Conservation (phyloP, 331 rosid genomes). For the Malus hybrid region DNA sequence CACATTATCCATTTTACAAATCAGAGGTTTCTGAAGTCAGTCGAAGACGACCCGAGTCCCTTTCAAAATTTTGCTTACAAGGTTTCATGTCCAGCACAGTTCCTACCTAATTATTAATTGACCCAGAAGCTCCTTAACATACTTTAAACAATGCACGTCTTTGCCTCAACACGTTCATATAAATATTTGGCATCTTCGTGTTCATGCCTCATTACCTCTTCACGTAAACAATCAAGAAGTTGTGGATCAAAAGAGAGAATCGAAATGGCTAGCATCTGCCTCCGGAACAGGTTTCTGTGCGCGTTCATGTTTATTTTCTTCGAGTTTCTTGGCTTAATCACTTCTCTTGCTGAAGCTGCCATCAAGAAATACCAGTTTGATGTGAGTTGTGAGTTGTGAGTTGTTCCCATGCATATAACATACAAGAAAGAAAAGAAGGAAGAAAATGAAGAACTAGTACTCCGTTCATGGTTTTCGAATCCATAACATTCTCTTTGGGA, state of each 20-base stretch:
- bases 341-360: slow-evolving; percentile 62
- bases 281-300: slow-evolving; percentile 5
- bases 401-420: background rate
- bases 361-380: slow-evolving; percentile 62
- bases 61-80: slow-evolving; percentile 49
- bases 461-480: background rate
- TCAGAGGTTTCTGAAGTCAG: slow-evolving; percentile 17
- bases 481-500: background rate
- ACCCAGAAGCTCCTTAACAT: slow-evolving; percentile 14
- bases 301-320: slow-evolving; percentile 22
- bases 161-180: slow-evolving; percentile 24
- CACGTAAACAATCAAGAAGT: background rate
- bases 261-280: slow-evolving; percentile 35
- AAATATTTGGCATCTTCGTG: slow-evolving; percentile 20
- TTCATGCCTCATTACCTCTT: slow-evolving; percentile 18
- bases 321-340: slow-evolving; percentile 28
- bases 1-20: background rate
- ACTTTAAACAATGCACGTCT: slow-evolving; percentile 14
- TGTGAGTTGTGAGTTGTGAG: slow-evolving; percentile 31
- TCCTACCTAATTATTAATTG: slow-evolving; percentile 33
- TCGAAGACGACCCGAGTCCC: slow-evolving; percentile 25
- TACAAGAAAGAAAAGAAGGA: background rate
- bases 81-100: slow-evolving; percentile 30
- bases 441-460: background rate
- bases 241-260: background rate